Conservation (phyloP, 129 eudicot genomes). For the Flaveria robusta region DNA sequence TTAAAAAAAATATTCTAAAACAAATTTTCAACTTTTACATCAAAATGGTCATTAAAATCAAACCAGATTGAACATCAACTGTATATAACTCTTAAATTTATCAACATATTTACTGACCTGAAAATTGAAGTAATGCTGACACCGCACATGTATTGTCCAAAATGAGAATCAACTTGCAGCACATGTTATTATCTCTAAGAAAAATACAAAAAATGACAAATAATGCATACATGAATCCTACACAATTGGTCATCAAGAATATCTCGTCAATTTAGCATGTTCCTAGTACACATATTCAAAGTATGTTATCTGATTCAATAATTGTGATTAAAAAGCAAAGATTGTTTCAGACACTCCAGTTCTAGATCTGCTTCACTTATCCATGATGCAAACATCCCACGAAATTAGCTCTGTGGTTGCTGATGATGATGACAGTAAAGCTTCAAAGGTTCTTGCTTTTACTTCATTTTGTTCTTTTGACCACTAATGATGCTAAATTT, state of each 20-base stretch:
- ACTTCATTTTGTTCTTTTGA: slow-evolving; percentile 7
- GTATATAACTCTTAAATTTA: too few relatives aligned
- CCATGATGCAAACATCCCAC: slow-evolving; percentile 38
- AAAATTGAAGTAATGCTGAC: background rate
- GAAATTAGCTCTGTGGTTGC: slow-evolving; percentile 25
- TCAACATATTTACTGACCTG: background rate
- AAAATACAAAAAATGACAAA: slow-evolving; percentile 3
- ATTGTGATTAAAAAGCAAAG: slow-evolving; percentile 7
- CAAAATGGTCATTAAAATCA: too few relatives aligned
- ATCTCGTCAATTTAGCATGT: slow-evolving; percentile 3
- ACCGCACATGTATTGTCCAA: slow-evolving; percentile 3
- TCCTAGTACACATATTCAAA: slow-evolving; percentile 10
- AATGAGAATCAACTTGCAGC: background rate
- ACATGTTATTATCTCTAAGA: background rate
- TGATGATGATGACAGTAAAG: slow-evolving; percentile 28
- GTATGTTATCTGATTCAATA: background rate
- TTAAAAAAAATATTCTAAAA: too few relatives aligned
- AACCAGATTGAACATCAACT: too few relatives aligned
- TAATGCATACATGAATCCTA: slow-evolving; percentile 6
- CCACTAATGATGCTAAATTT: background rate
- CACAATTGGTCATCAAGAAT: slow-evolving; percentile 1
- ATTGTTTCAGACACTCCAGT: background rate
- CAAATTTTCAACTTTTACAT: too few relatives aligned
- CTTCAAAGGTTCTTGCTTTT: slow-evolving; percentile 36
- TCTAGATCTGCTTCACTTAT: slow-evolving; percentile 5